phyloP scores from a whole-genome alignment of 129 eudicot genomes.

The Silybum marianum region DNA sequence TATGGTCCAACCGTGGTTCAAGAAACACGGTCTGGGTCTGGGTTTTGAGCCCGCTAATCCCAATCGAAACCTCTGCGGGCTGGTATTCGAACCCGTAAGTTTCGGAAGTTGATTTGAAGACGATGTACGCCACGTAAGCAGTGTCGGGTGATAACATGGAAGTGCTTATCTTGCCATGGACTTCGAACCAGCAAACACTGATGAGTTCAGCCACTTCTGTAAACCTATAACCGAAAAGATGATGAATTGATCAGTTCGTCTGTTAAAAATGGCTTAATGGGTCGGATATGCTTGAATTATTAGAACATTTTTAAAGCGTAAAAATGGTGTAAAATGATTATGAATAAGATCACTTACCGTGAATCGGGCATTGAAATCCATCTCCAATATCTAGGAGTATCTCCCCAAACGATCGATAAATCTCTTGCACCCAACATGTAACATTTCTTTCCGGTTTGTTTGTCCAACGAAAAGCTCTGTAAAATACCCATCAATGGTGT shows the following conservation, averaged over 20 bases:
- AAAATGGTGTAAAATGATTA: neutral
- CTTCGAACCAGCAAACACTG: constrained; percentile 82
- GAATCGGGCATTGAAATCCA: constrained; percentile 48
- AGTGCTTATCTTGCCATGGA: constrained; percentile 54
- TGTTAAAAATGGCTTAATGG: no score
- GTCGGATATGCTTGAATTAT: no score
- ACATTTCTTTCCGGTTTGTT: constrained; percentile 47
- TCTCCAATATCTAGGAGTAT: constrained; percentile 45
- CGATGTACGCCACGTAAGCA: constrained; percentile 60
- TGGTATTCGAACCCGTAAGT: constrained; percentile 48
- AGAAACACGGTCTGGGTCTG: constrained; percentile 38
- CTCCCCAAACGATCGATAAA: constrained; percentile 44
- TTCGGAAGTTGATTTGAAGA: constrained; percentile 48
- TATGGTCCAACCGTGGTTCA: constrained; percentile 19
- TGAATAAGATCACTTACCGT: constrained; percentile 22
- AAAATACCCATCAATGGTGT: neutral
- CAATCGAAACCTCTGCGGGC: constrained; percentile 53
- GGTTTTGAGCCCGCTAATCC: constrained; percentile 43
- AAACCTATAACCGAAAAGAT: constrained; percentile 35
- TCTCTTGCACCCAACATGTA: constrained; percentile 50
- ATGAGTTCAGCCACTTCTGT: constrained; percentile 75
- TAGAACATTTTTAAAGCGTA: no score
- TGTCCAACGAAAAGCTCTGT: constrained; percentile 52
- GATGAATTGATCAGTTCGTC: no score
- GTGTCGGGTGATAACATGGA: constrained; percentile 63